Conservation (phyloP, 768 basidiomycete species). For the Neoboletus magnificus region DNA sequence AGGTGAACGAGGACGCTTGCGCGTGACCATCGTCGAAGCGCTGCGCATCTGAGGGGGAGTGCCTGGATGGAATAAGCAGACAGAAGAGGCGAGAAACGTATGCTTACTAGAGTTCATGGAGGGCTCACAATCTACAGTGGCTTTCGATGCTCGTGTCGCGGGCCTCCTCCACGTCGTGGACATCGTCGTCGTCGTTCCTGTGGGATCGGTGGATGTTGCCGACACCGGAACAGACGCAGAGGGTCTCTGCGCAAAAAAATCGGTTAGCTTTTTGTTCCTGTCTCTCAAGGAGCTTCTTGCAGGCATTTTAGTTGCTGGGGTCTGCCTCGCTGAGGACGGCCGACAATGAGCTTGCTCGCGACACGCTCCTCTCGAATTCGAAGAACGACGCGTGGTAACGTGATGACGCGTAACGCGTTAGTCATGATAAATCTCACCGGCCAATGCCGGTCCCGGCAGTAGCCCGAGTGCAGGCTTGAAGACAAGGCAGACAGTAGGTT, state of each 20-base stretch:
- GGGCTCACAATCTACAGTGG: neutral
- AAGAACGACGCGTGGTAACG: slow-evolving; percentile 11
- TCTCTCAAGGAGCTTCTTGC: slow-evolving; percentile 11
- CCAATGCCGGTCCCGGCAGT: neutral
- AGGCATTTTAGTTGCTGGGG: slow-evolving; percentile 16
- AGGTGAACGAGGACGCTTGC: slow-evolving; percentile 30
- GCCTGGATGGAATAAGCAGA: slow-evolving; percentile 13
- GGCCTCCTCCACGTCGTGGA: slow-evolving; percentile 12
- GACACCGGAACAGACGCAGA: slow-evolving; percentile 17
- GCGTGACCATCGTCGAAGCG: slow-evolving; percentile 11
- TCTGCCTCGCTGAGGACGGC: neutral
- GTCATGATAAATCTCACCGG: too few relatives aligned
- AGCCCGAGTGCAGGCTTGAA: too few relatives aligned
- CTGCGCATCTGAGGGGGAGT: slow-evolving; percentile 6
- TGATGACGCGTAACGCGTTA: slow-evolving; percentile 11
- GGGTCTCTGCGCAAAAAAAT: slow-evolving; percentile 43
- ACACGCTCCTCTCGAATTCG: neutral
- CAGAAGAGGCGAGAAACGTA: neutral
- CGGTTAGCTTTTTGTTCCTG: slow-evolving; percentile 36
- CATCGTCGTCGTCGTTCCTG: neutral
- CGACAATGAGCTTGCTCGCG: slow-evolving; percentile 3
- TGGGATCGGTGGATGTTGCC: neutral
- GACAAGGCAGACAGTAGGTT: too few relatives aligned
- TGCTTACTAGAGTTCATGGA: slow-evolving; percentile 18
- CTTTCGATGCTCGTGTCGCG: slow-evolving; percentile 7